Base-by-base conservation (phyloP, 2,329 filamentous ascomycete species). In the Colletotrichum salicis region DNA sequence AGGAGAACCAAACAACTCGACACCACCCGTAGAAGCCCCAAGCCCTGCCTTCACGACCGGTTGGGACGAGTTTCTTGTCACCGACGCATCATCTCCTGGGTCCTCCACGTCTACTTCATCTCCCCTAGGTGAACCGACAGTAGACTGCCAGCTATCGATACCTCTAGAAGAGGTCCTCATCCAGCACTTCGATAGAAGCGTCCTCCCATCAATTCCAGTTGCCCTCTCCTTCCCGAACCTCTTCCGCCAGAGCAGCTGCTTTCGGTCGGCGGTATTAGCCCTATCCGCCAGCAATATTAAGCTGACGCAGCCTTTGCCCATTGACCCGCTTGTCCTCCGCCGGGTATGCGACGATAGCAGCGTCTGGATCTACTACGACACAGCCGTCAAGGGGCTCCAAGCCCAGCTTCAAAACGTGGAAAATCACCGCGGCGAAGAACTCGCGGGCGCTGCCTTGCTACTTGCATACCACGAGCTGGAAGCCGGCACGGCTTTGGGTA, bases 381-480 rank as follows among this genome's bases (percentile, higher is more conserved):
- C 51, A 2, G 68, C 68, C 2, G 68, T 71, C 1, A 67, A 57
- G 11, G 57, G 59, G 6, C 68, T 71, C 6, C 64, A 67, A 22
- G 22, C 22, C 6, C 56, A 62, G 10, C 31, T 67, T 19, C 37
- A 57, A 5, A 15, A 54, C 24, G 24, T n/a, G 0, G 51, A 33
- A 5, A 57, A 31, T 3, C 31, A 52, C 5, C 41, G 22, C 24
- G 58, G 68, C 6, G 68, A 71, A 24, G 68, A 67, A 22, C 24
- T 71, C 33, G 68, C 64, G 5, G 68, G 68, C 29, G 57, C 68
- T 3, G 68, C 68, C 19, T 41, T 71, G 5, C 57, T 71, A 6
- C 51, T 71, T 3, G 68, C 68, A 0, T 71, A 71, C 33, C 64
- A 71, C 52, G 68, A 71, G 7, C 24, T 71, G 24, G 68, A 71